Evolutionary conservation across 2,329 filamentous ascomycete species (phyloP).

Genomic region (Colletotrichum viniferum): DNA sequence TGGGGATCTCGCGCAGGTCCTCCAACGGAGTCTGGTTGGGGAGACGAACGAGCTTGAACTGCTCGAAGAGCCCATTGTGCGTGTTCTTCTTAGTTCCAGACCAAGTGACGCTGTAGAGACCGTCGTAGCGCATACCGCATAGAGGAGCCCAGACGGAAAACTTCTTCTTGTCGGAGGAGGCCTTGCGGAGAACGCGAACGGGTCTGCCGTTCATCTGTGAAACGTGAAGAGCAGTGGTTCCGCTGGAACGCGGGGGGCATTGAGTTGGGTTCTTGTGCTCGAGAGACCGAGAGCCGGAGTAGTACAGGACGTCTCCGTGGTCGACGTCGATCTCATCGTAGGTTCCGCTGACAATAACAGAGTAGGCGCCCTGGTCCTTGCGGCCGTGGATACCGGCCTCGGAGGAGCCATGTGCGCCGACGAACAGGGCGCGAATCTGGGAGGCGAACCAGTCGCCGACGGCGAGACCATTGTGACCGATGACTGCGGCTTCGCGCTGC

Average conservation of each 20-base stretch:
- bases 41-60: conserved; percentile 6
- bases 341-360: conserved; percentile 53
- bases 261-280: conserved; percentile 19
- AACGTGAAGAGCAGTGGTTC: conserved; percentile 25
- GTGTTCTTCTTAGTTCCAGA: conserved; percentile 11
- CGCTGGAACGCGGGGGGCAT: background rate
- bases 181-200: conserved; percentile 34
- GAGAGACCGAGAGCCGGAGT: conserved; percentile 24
- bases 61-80: conserved; percentile 21
- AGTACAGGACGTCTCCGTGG: conserved; percentile 25
- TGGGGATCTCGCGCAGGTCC: background rate
- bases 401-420: conserved; percentile 56
- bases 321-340: conserved; percentile 32
- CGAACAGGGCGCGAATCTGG: conserved; percentile 52
- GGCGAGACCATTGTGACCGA: conserved; percentile 35
- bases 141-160: conserved; percentile 21
- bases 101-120: conserved; percentile 32
- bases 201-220: conserved; percentile 20
- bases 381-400: conserved; percentile 57
- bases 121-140: conserved; percentile 39
- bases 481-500: background rate
- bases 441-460: conserved; percentile 57
- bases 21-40: conserved; percentile 9
- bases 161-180: background rate
- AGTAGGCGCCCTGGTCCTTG: conserved; percentile 50